These are phyloP conservation scores for Capronia epimyces DNA, from an alignment of 2,329 filamentous ascomycete species.

Conservation along the genomic window DNA sequence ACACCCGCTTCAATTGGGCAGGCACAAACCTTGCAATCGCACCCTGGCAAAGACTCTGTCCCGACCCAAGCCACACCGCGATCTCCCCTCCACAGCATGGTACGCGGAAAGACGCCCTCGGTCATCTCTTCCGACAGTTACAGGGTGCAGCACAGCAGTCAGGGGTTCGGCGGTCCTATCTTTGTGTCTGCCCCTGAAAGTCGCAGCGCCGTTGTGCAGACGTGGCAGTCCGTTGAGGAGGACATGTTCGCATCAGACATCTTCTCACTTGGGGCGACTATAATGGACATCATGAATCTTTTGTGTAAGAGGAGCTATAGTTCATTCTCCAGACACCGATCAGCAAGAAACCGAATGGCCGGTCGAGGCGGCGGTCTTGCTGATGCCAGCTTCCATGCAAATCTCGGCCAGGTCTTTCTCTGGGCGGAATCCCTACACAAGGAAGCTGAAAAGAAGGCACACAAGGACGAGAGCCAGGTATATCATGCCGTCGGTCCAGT, in stretches of 20 bases:
- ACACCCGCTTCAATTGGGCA: background rate
- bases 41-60: constrained; percentile 13
- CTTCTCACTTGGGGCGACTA: constrained; percentile 55
- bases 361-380: constrained; percentile 46
- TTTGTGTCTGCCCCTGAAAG: constrained; percentile 34
- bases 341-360: constrained; percentile 47
- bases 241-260: constrained; percentile 46
- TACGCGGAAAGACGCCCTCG: constrained; percentile 11
- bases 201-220: constrained; percentile 33
- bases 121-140: constrained; percentile 21
- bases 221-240: constrained; percentile 37
- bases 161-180: constrained; percentile 15
- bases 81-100: background rate
- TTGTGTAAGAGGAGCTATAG: constrained; percentile 53
- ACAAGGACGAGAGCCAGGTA: constrained; percentile 33
- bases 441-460: constrained; percentile 40
- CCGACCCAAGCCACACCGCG: constrained; percentile 12
- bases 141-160: constrained; percentile 6
- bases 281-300: constrained; percentile 55
- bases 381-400: constrained; percentile 56
- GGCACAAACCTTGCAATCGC: constrained; percentile 4
- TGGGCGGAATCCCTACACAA: constrained; percentile 51
- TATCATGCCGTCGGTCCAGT: constrained; percentile 39
- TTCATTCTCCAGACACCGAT: constrained; percentile 52
- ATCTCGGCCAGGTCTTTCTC: constrained; percentile 50